These are phyloP conservation scores for Iodosphaeria phyllophila DNA, from an alignment of 2,329 filamentous ascomycete species.

Conservation along the genomic window DNA sequence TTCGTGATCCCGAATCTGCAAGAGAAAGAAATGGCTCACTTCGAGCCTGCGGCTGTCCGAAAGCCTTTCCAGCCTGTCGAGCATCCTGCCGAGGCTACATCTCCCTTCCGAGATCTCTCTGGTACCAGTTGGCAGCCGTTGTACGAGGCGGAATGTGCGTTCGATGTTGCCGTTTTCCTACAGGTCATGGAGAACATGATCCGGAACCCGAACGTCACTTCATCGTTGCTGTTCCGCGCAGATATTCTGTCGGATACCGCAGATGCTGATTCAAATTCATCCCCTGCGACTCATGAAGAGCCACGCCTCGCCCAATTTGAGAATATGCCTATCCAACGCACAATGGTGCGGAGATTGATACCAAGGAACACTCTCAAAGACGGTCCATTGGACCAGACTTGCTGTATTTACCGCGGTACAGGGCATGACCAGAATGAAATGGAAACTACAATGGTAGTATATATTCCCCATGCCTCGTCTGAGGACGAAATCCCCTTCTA, in stretches of 20 bases:
- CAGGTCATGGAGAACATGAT: constrained; percentile 57
- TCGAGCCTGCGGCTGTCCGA: no score
- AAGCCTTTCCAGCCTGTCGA: constrained; percentile 18
- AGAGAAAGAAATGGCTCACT: no score
- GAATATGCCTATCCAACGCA: constrained; percentile 31
- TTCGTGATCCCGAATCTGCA: no score
- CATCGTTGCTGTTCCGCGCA: constrained; percentile 58
- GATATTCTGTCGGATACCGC: constrained; percentile 45
- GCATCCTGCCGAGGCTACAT: constrained; percentile 13
- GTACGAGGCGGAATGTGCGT: constrained; percentile 37
- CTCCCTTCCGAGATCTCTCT: constrained; percentile 17
- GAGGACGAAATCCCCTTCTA: constrained; percentile 63
- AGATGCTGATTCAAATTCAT: constrained; percentile 14
- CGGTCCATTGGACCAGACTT: constrained; percentile 61
- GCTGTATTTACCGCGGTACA: constrained; percentile 40
- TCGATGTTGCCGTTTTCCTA: constrained; percentile 42
- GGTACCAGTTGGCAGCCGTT: constrained; percentile 31
- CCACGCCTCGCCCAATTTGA: constrained; percentile 24
- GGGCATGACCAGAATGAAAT: constrained; percentile 11
- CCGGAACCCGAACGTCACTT: constrained; percentile 64
- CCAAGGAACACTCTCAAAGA: constrained; percentile 70
- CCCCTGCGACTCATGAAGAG: constrained; percentile 8
- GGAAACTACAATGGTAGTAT: constrained; percentile 44
- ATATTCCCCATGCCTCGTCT: constrained; percentile 51
- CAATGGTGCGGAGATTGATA: constrained; percentile 58